A percentile compares a stretch with the other conserved stretches of the same genome.
Conservation (phyloP, 805 yeast species). For the Schwanniomyces polymorphus region DNA sequence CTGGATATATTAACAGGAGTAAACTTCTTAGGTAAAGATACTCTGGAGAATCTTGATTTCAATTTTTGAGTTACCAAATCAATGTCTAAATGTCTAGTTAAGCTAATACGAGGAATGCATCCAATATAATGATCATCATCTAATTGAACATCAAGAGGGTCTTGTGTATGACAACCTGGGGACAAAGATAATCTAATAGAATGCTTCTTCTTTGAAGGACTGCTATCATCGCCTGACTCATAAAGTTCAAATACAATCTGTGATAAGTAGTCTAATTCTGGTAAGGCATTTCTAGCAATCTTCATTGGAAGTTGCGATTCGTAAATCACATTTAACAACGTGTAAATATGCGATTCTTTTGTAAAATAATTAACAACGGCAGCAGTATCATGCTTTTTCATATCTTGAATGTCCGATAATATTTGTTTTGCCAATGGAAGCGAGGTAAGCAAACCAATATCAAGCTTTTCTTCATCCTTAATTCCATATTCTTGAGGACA, state of each 20-base stretch:
- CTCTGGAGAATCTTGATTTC: slow-evolving; percentile 79
- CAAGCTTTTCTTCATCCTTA: slow-evolving; percentile 90
- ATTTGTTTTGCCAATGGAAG: slow-evolving; percentile 91
- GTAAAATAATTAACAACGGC: slow-evolving; percentile 91
- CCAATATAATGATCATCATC: slow-evolving; percentile 97
- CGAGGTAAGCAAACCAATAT: slow-evolving; percentile 91
- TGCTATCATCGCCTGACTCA: slow-evolving; percentile 67
- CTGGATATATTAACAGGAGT: slow-evolving; percentile 87
- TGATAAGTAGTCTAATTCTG: slow-evolving; percentile 92
- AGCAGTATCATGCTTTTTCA: slow-evolving; percentile 77
- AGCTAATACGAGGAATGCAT: slow-evolving; percentile 85
- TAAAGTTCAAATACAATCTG: slow-evolving; percentile 93
- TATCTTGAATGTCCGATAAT: slow-evolving; percentile 72
- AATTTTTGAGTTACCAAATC: slow-evolving; percentile 83
- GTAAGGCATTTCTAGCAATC: slow-evolving; percentile 90
- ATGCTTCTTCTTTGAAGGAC: slow-evolving; percentile 73
- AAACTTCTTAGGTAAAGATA: slow-evolving; percentile 85
- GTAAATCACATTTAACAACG: slow-evolving; percentile 84
- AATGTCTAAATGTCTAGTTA: slow-evolving; percentile 92
- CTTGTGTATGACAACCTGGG: slow-evolving; percentile 98
- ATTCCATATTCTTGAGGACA: slow-evolving; percentile 99
- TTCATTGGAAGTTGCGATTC: slow-evolving; percentile 95
- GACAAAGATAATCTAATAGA: slow-evolving; percentile 88
- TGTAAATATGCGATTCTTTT: slow-evolving; percentile 95
- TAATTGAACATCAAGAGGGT: slow-evolving; percentile 93